phyloP scores from a whole-genome alignment of 1,139 yeast genomes.

The Casaregolazyma lundiana region DNA sequence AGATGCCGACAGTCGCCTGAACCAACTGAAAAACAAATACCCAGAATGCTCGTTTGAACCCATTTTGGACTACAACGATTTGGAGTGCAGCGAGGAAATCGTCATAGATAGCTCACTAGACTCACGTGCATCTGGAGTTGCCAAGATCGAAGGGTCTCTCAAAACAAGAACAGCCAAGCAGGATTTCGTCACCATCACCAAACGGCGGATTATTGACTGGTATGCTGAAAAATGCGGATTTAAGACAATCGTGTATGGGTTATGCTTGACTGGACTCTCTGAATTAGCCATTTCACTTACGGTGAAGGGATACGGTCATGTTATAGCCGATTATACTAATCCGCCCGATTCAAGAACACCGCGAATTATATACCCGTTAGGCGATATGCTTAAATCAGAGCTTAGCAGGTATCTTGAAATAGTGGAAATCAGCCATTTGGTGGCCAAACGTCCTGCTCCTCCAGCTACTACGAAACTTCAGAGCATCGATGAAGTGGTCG shows the following conservation, averaged over 20 bases:
- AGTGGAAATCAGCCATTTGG: conserved; percentile 37
- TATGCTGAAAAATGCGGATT: conserved; percentile 47
- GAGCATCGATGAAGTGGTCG: conserved; percentile 75
- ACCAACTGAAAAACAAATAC: conserved; percentile 24
- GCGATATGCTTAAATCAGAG: conserved; percentile 70
- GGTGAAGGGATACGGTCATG: conserved; percentile 85
- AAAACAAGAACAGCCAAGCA: conserved; percentile 34
- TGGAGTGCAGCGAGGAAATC: neutral
- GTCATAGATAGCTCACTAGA: neutral
- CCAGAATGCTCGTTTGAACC: conserved; percentile 19
- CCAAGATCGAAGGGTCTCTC: neutral
- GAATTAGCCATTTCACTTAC: conserved; percentile 72
- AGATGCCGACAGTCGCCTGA: conserved; percentile 13
- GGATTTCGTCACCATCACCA: conserved; percentile 53
- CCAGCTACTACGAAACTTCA: conserved; percentile 51
- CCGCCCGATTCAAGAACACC: conserved; percentile 11
- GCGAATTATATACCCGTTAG: conserved; percentile 56
- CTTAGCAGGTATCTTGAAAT: conserved; percentile 45
- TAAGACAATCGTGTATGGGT: conserved; percentile 61
- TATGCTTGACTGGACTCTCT: conserved; percentile 80
- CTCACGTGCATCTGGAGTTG: neutral
- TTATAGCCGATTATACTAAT: conserved; percentile 41
- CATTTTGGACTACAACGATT: neutral
- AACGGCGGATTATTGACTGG: conserved; percentile 44
- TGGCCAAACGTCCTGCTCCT: conserved; percentile 18